Evolutionary conservation across 371 early-diverging fungal genomes (phyloP).

Genomic region (Mucor lusitanicus): DNA sequence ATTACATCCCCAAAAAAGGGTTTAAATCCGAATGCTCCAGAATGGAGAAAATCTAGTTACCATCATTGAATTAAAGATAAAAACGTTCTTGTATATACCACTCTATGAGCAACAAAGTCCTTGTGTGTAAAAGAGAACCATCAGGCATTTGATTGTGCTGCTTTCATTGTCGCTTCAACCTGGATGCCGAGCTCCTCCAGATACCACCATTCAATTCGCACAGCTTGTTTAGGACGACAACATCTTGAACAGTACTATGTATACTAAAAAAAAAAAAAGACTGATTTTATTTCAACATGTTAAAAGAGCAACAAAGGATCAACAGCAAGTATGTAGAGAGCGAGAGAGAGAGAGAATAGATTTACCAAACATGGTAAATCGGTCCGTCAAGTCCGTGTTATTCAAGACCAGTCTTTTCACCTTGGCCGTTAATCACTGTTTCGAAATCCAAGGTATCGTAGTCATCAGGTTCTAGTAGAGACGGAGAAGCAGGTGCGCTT

Average conservation of each 20-base stretch:
- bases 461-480: background rate
- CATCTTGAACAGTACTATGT: background rate
- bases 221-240: background rate
- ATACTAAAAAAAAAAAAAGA: too few species aligned
- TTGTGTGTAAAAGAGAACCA: background rate
- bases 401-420: conserved; percentile 27
- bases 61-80: background rate
- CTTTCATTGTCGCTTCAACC: background rate
- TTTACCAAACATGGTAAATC: background rate
- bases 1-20: conserved; percentile 25
- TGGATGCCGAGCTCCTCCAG: background rate
- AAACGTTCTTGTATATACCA: background rate
- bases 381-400: conserved; percentile 23
- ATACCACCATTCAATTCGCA: background rate
- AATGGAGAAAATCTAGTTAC: conserved; percentile 22
- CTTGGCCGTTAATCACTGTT: conserved; percentile 22
- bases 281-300: background rate
- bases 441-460: conserved; percentile 25
- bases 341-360: background rate
- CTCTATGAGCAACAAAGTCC: background rate
- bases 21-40: conserved; percentile 43
- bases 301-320: background rate
- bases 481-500: background rate
- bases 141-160: background rate
- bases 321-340: background rate